A percentile compares a stretch with the other conserved stretches of the same genome.
These are phyloP conservation scores for Colletotrichum viniferum DNA, from an alignment of 2,329 filamentous ascomycete species.

Conservation along the genomic window DNA sequence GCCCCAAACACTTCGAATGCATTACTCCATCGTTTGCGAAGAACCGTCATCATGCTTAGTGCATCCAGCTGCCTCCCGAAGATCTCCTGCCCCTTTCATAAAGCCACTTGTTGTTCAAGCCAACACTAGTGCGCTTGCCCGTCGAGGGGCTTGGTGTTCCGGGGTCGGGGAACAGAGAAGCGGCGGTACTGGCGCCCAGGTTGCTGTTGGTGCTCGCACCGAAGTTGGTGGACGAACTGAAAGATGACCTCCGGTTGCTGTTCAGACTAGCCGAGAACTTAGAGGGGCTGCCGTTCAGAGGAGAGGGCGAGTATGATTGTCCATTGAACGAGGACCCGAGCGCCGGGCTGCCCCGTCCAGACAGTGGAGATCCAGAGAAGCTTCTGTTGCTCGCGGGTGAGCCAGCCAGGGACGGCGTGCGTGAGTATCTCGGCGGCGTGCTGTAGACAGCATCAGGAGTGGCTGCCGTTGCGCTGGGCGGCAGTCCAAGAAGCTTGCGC, in stretches of 20 bases:
- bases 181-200: slow-evolving; percentile 47
- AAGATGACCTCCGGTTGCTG: slow-evolving; percentile 61
- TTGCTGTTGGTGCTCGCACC: slow-evolving; percentile 43
- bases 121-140: slow-evolving; percentile 74
- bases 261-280: slow-evolving; percentile 62
- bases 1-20: not conserved
- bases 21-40: not conserved
- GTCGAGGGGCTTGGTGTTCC: slow-evolving; percentile 71
- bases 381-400: slow-evolving; percentile 66
- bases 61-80: slow-evolving; percentile 31
- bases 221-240: slow-evolving; percentile 62
- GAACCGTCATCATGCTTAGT: not conserved
- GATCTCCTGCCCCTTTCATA: slow-evolving; percentile 79
- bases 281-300: slow-evolving; percentile 55
- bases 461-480: slow-evolving; percentile 65
- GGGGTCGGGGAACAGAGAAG: slow-evolving; percentile 57
- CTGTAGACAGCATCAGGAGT: slow-evolving; percentile 72
- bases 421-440: slow-evolving; percentile 86
- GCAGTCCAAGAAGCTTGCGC: slow-evolving; percentile 81
- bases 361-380: slow-evolving; percentile 62
- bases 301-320: slow-evolving; percentile 51
- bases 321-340: slow-evolving; percentile 39
- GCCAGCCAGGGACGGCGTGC: slow-evolving; percentile 69
- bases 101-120: slow-evolving; percentile 91
- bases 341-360: slow-evolving; percentile 57